Evolutionary conservation across 306 rosid genomes (phyloP).

Genomic region (Trifolium repens): DNA sequence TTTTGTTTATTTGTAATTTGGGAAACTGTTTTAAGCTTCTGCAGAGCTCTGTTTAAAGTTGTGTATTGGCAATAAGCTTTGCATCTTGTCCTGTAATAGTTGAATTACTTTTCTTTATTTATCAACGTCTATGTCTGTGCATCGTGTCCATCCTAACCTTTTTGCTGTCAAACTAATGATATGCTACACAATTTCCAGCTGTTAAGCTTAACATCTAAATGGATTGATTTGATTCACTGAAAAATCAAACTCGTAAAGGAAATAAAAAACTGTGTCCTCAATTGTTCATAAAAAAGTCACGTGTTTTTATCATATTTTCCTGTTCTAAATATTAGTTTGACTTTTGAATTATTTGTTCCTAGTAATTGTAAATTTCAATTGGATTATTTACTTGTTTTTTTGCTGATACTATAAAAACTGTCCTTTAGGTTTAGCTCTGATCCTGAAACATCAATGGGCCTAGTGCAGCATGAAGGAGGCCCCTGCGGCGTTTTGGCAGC

Average conservation of each 20-base stretch:
- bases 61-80: constrained; percentile 25
- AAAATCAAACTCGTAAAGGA: constrained; percentile 14
- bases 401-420: constrained; percentile 50
- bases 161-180: constrained; percentile 20
- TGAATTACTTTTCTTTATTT: constrained; percentile 25
- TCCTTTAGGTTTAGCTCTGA: constrained; percentile 72
- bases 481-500: constrained; percentile 99
- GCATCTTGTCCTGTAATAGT: constrained; percentile 1
- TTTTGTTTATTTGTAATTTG: not conserved
- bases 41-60: not conserved
- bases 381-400: constrained; percentile 39
- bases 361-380: constrained; percentile 32
- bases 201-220: constrained; percentile 2
- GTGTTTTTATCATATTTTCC: constrained; percentile 17
- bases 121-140: constrained; percentile 1
- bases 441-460: constrained; percentile 84
- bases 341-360: constrained; percentile 36
- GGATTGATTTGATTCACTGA: constrained; percentile 18
- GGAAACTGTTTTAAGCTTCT: constrained; percentile 4
- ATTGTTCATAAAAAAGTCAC: constrained; percentile 20
- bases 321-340: constrained; percentile 20
- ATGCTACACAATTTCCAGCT: constrained; percentile 25
- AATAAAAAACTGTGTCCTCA: constrained; percentile 19
- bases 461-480: constrained; percentile 99
- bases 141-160: constrained; percentile 6